phyloP scores from a whole-genome alignment of 192 early-diverging fungal genomes.

The Coemansia sp. region DNA sequence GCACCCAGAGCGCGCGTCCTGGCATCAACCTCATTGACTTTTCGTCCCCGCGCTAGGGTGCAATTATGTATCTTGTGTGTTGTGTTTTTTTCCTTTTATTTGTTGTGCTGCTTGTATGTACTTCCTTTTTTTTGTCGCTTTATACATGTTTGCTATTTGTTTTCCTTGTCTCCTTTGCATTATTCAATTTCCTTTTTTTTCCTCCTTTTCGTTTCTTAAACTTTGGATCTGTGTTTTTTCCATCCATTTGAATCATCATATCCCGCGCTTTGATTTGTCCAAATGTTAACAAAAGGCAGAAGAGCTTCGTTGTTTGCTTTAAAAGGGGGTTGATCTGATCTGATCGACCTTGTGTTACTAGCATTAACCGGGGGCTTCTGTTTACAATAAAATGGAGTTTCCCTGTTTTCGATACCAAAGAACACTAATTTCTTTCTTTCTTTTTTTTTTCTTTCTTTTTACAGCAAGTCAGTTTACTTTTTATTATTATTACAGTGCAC shows the following conservation, averaged over 20 bases:
- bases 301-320: neutral
- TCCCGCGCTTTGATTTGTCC: too few relatives aligned
- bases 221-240: too few relatives aligned
- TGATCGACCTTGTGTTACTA: slow-evolving; percentile 1
- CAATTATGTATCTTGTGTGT: neutral
- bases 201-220: too few relatives aligned
- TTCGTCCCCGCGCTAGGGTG: neutral
- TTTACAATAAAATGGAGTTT: neutral
- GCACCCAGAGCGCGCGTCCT: slow-evolving; percentile 50
- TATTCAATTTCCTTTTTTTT: too few relatives aligned
- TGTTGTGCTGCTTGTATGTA: neutral
- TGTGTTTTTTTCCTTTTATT: neutral
- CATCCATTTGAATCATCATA: too few relatives aligned
- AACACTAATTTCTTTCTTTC: neutral
- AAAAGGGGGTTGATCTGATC: neutral
- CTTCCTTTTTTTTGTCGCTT: neutral
- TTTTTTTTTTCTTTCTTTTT: slow-evolving; percentile 5
- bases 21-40: slow-evolving; percentile 47
- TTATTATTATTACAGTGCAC: slow-evolving; percentile 2
- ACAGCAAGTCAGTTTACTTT: neutral
- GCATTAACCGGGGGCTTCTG: too few relatives aligned
- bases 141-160: neutral
- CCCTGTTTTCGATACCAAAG: neutral
- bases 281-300: neutral
- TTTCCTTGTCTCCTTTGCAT: neutral